Percentiles rank a stretch among this genome's conserved stretches.
Conservation (phyloP, 1,139 yeast genomes). For the Taphrina flavorubra region DNA sequence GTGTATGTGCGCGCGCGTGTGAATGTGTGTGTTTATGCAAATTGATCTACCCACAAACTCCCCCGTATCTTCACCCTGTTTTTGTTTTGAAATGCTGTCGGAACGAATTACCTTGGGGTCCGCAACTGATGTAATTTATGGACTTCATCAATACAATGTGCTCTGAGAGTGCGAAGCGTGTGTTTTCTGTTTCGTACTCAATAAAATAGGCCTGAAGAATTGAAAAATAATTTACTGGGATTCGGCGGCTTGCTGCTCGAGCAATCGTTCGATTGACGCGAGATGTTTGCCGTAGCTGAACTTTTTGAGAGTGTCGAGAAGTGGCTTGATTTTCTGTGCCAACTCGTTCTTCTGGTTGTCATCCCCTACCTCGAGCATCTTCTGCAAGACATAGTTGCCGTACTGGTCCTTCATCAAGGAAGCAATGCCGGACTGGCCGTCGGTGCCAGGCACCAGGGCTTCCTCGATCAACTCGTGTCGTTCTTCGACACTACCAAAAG, state of each 20-base stretch:
- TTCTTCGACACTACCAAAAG: conserved; percentile 70
- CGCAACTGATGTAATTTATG: conserved; percentile 7
- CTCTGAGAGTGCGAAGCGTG: conserved; percentile 11
- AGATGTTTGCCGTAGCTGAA: conserved; percentile 69
- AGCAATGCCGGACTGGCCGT: conserved; percentile 45
- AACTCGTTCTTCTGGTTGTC: conserved; percentile 61
- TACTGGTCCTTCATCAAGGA: conserved; percentile 95
- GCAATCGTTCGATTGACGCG: conserved; percentile 38
- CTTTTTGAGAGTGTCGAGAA: conserved; percentile 54
- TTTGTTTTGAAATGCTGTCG: conserved; percentile 4
- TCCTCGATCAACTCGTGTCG: conserved; percentile 66
- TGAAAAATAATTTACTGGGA: conserved; percentile 11
- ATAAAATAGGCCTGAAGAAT: conserved; percentile 15
- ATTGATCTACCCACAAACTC: conserved; percentile 3
- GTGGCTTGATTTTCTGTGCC: conserved; percentile 54
- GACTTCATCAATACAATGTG: conserved; percentile 15
- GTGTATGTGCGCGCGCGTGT: too few species aligned
- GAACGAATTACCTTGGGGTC: not conserved
- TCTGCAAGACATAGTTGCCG: conserved; percentile 96
- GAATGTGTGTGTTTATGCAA: not conserved
- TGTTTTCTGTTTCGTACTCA: not conserved
- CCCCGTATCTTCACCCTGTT: not conserved
- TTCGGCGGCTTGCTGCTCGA: conserved; percentile 30
- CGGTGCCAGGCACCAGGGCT: conserved; percentile 55
- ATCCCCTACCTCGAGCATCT: conserved; percentile 80